Evolutionary conservation across 2,329 filamentous ascomycete genomes (phyloP).

Genomic region (Ophiognomonia clavigignenti-juglandacearum): DNA sequence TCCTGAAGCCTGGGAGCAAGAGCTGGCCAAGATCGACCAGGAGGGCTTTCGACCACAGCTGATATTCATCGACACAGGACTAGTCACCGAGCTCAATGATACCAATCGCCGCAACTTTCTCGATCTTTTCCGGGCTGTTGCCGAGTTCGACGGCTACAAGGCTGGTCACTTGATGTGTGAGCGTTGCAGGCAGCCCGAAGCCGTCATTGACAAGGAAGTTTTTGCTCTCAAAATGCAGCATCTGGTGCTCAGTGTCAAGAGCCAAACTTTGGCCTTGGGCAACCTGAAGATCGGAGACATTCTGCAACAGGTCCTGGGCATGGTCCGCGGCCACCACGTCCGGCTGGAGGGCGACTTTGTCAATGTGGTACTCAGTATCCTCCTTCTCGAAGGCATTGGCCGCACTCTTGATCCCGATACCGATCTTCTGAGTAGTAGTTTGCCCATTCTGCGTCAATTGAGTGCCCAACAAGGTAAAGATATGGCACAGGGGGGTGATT

Average conservation of each 20-base stretch:
- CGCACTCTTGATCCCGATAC: constrained; percentile 79
- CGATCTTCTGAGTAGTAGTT: constrained; percentile 77
- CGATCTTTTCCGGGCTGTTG: constrained; percentile 90
- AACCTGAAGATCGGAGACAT: constrained; percentile 97
- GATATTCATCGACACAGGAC: constrained; percentile 94
- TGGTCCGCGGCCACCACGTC: constrained; percentile 92
- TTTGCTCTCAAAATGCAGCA: constrained; percentile 98
- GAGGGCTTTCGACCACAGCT: constrained; percentile 92
- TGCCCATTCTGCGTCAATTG: constrained; percentile 86
- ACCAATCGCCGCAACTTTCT: constrained; percentile 87
- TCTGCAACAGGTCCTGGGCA: constrained; percentile 79
- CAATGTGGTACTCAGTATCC: constrained; percentile 93
- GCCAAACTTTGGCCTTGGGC: constrained; percentile 81
- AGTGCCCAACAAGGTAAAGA: constrained; percentile 70
- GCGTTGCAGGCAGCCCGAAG: constrained; percentile 85
- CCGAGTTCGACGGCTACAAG: constrained; percentile 95
- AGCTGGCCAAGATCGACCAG: constrained; percentile 70
- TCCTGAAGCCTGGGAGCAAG: constrained; percentile 64
- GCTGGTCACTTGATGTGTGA: constrained; percentile 95
- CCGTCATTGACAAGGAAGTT: constrained; percentile 81
- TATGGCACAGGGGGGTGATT: constrained; percentile 68
- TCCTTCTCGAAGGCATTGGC: constrained; percentile 91
- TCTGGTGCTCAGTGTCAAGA: constrained; percentile 86
- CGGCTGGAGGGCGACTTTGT: constrained; percentile 95
- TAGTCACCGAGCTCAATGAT: constrained; percentile 89